Percentiles rank a stretch among this genome's conserved stretches.
Conservation (phyloP, 2,329 filamentous ascomycete species). For the Alternaria angustiovoidea region DNA sequence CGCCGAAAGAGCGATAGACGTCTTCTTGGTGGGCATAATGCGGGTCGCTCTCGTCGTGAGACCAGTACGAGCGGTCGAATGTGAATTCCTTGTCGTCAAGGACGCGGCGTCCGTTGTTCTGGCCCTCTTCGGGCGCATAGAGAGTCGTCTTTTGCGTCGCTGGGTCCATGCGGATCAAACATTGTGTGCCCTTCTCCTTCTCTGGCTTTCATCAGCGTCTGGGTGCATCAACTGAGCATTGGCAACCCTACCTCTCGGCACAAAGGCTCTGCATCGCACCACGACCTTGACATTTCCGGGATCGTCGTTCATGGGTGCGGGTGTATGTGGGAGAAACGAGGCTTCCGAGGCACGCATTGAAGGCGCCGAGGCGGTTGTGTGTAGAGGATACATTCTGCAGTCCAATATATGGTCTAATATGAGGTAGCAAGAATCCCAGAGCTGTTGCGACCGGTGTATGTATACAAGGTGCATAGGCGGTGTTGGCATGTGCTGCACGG, state of each 20-base stretch:
- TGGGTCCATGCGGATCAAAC: constrained; percentile 91
- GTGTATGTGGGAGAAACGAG: constrained; percentile 36
- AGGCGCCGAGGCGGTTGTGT: constrained; percentile 54
- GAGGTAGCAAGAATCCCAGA: constrained; percentile 30
- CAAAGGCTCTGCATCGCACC: constrained; percentile 58
- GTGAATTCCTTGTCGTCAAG: constrained; percentile 90
- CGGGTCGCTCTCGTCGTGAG: constrained; percentile 77
- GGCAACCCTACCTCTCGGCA: constrained; percentile 52
- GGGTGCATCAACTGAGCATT: background rate
- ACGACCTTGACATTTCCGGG: constrained; percentile 62
- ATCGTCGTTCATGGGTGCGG: constrained; percentile 48
- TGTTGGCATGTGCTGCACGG: constrained; percentile 23
- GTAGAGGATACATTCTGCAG: constrained; percentile 40
- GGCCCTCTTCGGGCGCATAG: constrained; percentile 68
- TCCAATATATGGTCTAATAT: constrained; percentile 40
- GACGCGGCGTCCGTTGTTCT: constrained; percentile 71
- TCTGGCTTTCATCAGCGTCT: constrained; percentile 64
- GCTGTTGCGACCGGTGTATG: constrained; percentile 38
- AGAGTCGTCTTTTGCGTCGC: constrained; percentile 84
- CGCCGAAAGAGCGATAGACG: constrained; percentile 91
- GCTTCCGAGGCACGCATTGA: constrained; percentile 55
- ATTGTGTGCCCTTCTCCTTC: constrained; percentile 79
- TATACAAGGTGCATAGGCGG: constrained; percentile 43
- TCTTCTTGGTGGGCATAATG: constrained; percentile 94
- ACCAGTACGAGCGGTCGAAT: constrained; percentile 99